Evolutionary conservation across 208 protist genomes (phyloP).

Genomic region (Crithidia fasciculata): DNA sequence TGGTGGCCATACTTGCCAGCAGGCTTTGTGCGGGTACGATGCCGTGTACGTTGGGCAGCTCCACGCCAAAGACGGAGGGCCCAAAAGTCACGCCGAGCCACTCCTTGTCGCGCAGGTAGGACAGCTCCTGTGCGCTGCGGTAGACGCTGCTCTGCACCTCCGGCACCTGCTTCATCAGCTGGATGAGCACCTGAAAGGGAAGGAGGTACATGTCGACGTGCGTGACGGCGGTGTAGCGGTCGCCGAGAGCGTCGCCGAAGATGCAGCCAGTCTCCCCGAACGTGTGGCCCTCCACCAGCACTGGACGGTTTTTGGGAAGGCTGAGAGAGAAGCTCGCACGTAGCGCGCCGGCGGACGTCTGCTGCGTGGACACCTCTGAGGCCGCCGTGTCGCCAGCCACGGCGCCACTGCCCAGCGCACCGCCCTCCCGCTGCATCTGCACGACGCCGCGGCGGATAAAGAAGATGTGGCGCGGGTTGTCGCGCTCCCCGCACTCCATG

Average conservation of each 20-base stretch:
- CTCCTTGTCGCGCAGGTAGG: conserved; percentile 49
- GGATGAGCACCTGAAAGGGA: conserved; percentile 73
- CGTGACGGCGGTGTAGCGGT: conserved; percentile 62
- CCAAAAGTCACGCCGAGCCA: conserved; percentile 54
- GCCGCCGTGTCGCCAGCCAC: not conserved
- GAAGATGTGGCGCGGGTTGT: conserved; percentile 61
- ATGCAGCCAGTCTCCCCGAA: conserved; percentile 83
- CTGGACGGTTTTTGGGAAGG: conserved; percentile 52
- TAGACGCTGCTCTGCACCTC: conserved; percentile 64
- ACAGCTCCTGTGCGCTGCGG: conserved; percentile 49
- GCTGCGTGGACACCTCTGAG: conserved; percentile 20
- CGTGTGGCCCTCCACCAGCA: conserved; percentile 82
- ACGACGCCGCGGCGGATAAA: conserved; percentile 83
- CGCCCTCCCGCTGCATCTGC: conserved; percentile 50
- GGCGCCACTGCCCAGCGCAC: not conserved
- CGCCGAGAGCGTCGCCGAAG: conserved; percentile 62
- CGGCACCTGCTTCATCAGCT: conserved; percentile 80
- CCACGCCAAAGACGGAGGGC: conserved; percentile 27
- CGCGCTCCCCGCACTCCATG: conserved; percentile 64
- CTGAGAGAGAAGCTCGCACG: conserved; percentile 21
- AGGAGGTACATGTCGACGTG: conserved; percentile 84
- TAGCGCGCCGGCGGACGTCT: not conserved
- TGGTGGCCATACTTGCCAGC: conserved; percentile 22
- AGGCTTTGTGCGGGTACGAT: conserved; percentile 30
- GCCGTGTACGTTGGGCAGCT: conserved; percentile 33